phyloP scores from a whole-genome alignment of 169 alveolate species.

The Amoebophrya sp. region DNA sequence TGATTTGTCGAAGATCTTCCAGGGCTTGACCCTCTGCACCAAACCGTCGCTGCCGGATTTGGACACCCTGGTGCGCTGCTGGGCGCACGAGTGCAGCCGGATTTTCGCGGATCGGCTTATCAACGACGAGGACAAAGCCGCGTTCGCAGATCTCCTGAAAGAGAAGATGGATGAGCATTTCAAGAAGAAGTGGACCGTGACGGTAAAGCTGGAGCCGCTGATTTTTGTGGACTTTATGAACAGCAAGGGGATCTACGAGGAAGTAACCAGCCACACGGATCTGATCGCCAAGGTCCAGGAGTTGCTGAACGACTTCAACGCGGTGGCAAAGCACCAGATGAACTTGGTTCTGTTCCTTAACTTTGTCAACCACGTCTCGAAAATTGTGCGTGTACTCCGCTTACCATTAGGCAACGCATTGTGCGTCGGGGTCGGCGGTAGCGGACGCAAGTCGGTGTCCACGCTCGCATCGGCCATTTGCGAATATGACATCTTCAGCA shows the following conservation, averaged over 20 bases:
- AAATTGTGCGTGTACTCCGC: conserved; percentile 81
- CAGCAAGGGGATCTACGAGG: conserved; percentile 45
- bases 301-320: conserved; percentile 65
- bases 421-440: conserved; percentile 96
- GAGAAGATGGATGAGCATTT: conserved; percentile 56
- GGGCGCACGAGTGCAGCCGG: conserved; percentile 95
- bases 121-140: conserved; percentile 71
- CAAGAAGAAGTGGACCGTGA: conserved; percentile 54
- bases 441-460: conserved; percentile 89
- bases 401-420: conserved; percentile 88
- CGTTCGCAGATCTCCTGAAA: conserved; percentile 57
- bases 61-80: conserved; percentile 75
- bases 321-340: conserved; percentile 59
- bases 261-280: conserved; percentile 57
- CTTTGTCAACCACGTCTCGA: conserved; percentile 78
- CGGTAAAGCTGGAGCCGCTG: conserved; percentile 58
- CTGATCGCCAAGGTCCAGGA: conserved; percentile 59
- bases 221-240: conserved; percentile 56
- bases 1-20: conserved; percentile 73
- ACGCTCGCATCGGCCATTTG: conserved; percentile 81
- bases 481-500: conserved; percentile 71
- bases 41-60: conserved; percentile 53
- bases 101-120: conserved; percentile 91
- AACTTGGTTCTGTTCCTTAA: conserved; percentile 79
- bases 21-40: conserved; percentile 67